A percentile compares a stretch with the other conserved stretches of the same genome.
These are phyloP conservation scores for Chrysanthemum makinoi DNA, from an alignment of 129 eudicot species.

Conservation along the genomic window DNA sequence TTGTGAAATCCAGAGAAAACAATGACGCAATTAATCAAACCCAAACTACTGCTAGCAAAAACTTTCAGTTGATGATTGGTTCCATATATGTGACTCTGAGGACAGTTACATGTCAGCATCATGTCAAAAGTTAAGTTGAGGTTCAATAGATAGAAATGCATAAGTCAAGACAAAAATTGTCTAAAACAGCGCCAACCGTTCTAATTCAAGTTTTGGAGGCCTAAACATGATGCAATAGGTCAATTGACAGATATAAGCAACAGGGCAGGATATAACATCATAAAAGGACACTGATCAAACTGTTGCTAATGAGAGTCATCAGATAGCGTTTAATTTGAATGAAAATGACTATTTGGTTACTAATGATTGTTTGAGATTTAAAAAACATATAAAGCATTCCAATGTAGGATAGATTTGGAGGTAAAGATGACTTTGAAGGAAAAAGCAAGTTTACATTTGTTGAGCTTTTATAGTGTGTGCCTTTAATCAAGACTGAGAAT, in stretches of 20 bases:
- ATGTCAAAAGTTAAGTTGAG: slow-evolving; percentile 23
- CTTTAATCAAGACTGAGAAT: not conserved
- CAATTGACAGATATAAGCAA: slow-evolving; percentile 27
- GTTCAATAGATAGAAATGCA: slow-evolving; percentile 15
- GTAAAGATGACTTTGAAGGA: not conserved
- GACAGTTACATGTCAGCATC: slow-evolving; percentile 30
- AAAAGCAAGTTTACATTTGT: not conserved
- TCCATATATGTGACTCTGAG: slow-evolving; percentile 68
- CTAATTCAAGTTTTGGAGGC: slow-evolving; percentile 51
- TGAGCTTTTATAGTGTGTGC: not conserved
- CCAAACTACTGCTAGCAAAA: slow-evolving; percentile 10
- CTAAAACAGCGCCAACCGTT: slow-evolving; percentile 27
- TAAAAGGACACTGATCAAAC: slow-evolving; percentile 31
- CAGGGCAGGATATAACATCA: slow-evolving; percentile 23
- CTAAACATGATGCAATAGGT: slow-evolving; percentile 35
- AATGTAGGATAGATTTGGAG: not conserved
- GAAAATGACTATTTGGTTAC: slow-evolving; percentile 18
- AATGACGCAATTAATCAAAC: slow-evolving; percentile 36
- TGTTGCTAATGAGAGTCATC: slow-evolving; percentile 25
- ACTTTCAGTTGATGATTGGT: slow-evolving; percentile 71
- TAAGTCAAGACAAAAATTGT: slow-evolving; percentile 33
- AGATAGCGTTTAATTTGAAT: slow-evolving; percentile 21
- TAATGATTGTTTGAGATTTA: not conserved
- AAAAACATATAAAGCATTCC: not conserved
- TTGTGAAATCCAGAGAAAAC: slow-evolving; percentile 29